Evolutionary conservation across 306 rosid species (phyloP).

Genomic region (Vigna hirtella): DNA sequence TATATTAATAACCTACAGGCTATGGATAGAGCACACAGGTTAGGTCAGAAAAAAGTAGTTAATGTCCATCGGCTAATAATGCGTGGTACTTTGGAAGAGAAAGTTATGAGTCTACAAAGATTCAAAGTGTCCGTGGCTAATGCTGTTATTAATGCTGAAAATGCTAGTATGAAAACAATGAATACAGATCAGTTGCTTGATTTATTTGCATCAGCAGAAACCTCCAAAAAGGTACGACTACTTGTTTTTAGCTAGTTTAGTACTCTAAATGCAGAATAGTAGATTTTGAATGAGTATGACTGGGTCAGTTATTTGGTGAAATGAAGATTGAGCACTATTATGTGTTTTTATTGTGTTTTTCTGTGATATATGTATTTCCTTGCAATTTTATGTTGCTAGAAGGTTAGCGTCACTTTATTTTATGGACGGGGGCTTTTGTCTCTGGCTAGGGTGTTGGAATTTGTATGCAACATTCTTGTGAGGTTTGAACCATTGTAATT

Average conservation of each 20-base stretch:
- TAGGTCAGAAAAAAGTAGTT: slow-evolving; percentile 95
- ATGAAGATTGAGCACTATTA: background rate
- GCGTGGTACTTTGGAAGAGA: slow-evolving; percentile 99
- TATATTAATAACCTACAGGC: slow-evolving; percentile 65
- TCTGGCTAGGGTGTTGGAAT: slow-evolving; percentile 4
- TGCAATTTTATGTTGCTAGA: slow-evolving; percentile 4
- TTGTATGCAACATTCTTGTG: background rate
- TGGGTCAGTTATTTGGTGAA: slow-evolving; percentile 15
- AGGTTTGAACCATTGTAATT: background rate
- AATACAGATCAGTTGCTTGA: slow-evolving; percentile 98
- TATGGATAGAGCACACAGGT: slow-evolving; percentile 98
- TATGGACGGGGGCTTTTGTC: background rate
- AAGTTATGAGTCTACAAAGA: slow-evolving; percentile 92
- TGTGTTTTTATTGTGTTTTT: background rate
- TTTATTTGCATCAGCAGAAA: slow-evolving; percentile 86
- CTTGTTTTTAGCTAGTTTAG: slow-evolving; percentile 24
- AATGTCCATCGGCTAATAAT: slow-evolving; percentile 95
- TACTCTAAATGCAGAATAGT: slow-evolving; percentile 12
- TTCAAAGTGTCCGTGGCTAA: slow-evolving; percentile 92
- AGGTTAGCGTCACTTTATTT: background rate
- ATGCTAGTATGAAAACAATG: slow-evolving; percentile 98
- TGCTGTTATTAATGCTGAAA: slow-evolving; percentile 94
- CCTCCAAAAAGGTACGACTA: slow-evolving; percentile 67
- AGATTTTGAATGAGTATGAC: slow-evolving; percentile 19
- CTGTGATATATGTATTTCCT: background rate